Conservation (phyloP, 306 rosid species). For the Dalbergia cochinchinensis region DNA sequence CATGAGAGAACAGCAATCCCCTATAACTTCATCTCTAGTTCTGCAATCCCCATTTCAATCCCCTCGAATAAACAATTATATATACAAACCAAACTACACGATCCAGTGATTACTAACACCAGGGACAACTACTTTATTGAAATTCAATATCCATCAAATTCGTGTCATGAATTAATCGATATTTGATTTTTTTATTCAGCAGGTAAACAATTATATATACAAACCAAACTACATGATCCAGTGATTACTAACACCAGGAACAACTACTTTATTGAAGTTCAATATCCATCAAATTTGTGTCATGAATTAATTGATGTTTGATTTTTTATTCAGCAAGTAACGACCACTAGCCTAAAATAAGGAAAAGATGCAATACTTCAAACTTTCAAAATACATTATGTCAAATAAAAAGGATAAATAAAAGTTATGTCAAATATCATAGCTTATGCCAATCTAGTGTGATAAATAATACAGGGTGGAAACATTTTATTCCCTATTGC, state of each 20-base stretch:
- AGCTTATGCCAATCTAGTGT: conserved; percentile 43
- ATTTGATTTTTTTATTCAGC: neutral
- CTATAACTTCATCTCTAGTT: conserved; percentile 19
- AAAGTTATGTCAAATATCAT: conserved; percentile 44
- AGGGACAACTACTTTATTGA: conserved; percentile 9
- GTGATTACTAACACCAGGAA: conserved; percentile 12
- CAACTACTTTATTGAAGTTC: conserved; percentile 14
- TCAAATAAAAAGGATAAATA: conserved; percentile 32
- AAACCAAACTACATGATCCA: conserved; percentile 3
- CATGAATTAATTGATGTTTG: conserved; percentile 24
- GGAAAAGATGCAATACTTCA: conserved; percentile 33
- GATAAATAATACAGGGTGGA: conserved; percentile 50
- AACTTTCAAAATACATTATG: conserved; percentile 33
- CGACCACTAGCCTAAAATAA: conserved; percentile 27
- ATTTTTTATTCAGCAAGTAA: conserved; percentile 17
- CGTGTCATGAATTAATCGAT: conserved; percentile 21
- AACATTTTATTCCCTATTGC: conserved; percentile 48
- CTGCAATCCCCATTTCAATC: neutral
- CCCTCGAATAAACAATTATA: conserved; percentile 6
- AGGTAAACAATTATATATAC: conserved; percentile 1
- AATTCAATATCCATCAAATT: conserved; percentile 23
- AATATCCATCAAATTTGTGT: conserved; percentile 21
- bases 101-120: conserved; percentile 24
- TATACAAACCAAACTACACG: neutral
- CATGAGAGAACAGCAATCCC: neutral